Evolutionary conservation across 352 stramenopile genomes (phyloP).

Genomic region (Globisporangium mamillatum): DNA sequence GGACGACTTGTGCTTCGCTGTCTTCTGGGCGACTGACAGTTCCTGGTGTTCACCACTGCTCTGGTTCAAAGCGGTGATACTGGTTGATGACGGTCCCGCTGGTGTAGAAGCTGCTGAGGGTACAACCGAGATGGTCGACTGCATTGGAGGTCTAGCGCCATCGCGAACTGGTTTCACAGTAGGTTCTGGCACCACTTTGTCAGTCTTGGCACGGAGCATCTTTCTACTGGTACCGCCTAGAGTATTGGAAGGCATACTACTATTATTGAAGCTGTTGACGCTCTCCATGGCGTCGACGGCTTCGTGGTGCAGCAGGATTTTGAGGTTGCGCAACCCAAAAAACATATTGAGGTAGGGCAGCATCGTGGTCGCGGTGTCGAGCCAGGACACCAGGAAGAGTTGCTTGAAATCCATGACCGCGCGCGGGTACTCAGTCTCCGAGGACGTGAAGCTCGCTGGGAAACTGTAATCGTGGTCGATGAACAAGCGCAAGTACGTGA

Average conservation of each 20-base stretch:
- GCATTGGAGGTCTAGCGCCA: not conserved
- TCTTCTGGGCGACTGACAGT: too few relatives aligned
- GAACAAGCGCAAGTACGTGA: slow-evolving; percentile 23
- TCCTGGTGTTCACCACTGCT: not conserved
- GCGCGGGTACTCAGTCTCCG: slow-evolving; percentile 20
- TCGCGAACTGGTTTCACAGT: not conserved
- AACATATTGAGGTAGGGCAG: slow-evolving; percentile 35
- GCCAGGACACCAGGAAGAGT: slow-evolving; percentile 28
- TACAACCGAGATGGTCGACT: not conserved
- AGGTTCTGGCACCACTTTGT: not conserved
- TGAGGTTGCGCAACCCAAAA: slow-evolving; percentile 23
- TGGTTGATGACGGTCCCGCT: not conserved
- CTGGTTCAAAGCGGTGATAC: not conserved
- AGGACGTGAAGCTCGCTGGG: slow-evolving; percentile 15
- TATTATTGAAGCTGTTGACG: not conserved
- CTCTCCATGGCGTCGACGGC: not conserved
- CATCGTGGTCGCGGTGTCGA: slow-evolving; percentile 21
- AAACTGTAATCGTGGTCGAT: slow-evolving; percentile 20
- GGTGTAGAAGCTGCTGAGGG: not conserved
- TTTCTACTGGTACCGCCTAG: not conserved
- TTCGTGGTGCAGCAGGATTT: slow-evolving; percentile 23
- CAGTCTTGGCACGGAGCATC: not conserved
- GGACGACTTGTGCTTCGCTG: not conserved
- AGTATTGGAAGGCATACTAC: not conserved
- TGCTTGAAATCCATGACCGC: slow-evolving; percentile 26